phyloP scores from a whole-genome alignment of 169 alveolate genomes.

The Ichthyophthirius multifiliis region DNA sequence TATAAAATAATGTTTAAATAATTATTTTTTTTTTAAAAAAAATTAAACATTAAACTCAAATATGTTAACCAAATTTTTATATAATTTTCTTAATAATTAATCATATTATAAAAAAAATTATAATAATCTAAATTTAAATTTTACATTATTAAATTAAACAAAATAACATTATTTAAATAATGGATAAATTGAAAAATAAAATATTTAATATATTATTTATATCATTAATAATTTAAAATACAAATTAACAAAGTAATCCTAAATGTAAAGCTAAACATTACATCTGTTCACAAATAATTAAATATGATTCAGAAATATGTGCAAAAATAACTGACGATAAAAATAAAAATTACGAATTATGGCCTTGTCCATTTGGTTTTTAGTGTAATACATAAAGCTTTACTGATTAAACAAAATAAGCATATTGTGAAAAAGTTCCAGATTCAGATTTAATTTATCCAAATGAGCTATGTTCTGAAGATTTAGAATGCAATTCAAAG shows the following conservation, averaged over 20 bases:
- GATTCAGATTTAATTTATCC: conserved; percentile 7
- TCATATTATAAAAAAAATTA: no score
- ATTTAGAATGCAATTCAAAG: conserved; percentile 26
- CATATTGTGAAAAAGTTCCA: conserved; percentile 12
- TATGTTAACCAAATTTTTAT: no score
- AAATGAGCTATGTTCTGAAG: conserved; percentile 18
- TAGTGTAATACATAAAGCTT: conserved; percentile 4
- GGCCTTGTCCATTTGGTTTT: conserved; percentile 7
- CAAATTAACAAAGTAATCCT: conserved; percentile 6
- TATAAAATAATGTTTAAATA: no score
- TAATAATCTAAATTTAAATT: no score
- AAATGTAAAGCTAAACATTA: conserved; percentile 24
- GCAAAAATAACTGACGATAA: conserved; percentile 21
- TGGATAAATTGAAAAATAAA: no score
- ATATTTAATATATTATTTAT: no score
- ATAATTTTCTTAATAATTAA: no score
- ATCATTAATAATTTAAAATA: no score
- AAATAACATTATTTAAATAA: no score
- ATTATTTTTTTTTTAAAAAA: no score
- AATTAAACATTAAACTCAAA: no score
- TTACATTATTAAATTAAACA: no score
- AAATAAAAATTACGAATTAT: conserved; percentile 31
- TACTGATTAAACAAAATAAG: neutral
- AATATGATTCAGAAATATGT: conserved; percentile 8
- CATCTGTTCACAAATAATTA: conserved; percentile 12